These are phyloP conservation scores for Candida qinlingensis DNA, from an alignment of 805 yeast species.

Conservation along the genomic window DNA sequence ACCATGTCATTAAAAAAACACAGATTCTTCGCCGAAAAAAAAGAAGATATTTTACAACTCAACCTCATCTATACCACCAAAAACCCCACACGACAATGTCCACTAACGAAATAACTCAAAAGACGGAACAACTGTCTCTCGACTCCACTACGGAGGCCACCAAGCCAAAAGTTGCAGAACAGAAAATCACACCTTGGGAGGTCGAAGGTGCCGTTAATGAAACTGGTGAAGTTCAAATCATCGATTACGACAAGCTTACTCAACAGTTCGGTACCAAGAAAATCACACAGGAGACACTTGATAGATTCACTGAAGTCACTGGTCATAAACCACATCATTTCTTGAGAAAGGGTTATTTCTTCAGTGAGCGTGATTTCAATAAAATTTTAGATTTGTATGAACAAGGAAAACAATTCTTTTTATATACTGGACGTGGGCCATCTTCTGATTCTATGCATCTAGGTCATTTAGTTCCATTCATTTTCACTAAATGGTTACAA, in stretches of 20 bases:
- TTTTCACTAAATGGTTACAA: constrained; percentile 96
- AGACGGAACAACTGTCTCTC: constrained; percentile 3
- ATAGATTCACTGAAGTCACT: constrained; percentile 72
- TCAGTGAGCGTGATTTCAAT: constrained; percentile 80
- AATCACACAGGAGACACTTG: constrained; percentile 65
- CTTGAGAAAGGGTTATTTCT: constrained; percentile 85
- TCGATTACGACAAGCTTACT: constrained; percentile 87
- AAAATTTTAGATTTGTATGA: constrained; percentile 84
- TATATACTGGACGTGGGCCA: constrained; percentile 97
- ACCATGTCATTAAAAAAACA: too few species aligned
- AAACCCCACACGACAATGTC: constrained; percentile 4
- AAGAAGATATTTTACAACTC: neutral
- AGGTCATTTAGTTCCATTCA: constrained; percentile 95
- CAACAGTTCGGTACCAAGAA: constrained; percentile 80
- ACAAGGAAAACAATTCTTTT: constrained; percentile 89
- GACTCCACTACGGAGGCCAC: neutral
- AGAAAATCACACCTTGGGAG: constrained; percentile 88
- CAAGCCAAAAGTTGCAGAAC: constrained; percentile 9
- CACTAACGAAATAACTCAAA: constrained; percentile 4
- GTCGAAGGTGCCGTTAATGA: constrained; percentile 98
- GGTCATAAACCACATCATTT: constrained; percentile 91
- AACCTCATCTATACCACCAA: neutral
- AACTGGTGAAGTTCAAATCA: constrained; percentile 77
- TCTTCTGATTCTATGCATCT: constrained; percentile 90
- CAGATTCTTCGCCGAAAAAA: neutral